Percentiles rank a stretch among this genome's conserved stretches.
These are phyloP conservation scores for Dictyostelium brefeldianum DNA, from an alignment of 78 protist genomes.

Conservation along the genomic window DNA sequence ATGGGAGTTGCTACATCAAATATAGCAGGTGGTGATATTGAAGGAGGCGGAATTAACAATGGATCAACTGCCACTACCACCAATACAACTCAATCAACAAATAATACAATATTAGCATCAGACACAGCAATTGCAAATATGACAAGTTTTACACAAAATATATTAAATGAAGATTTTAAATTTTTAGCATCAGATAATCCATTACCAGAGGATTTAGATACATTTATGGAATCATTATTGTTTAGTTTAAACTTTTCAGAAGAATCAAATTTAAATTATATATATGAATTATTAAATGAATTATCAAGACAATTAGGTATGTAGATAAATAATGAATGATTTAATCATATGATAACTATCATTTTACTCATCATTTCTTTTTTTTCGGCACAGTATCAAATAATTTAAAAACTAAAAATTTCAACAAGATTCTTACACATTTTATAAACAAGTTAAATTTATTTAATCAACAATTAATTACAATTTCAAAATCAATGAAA, in stretches of 20 bases:
- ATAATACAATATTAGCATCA: neutral
- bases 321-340: neutral
- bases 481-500: conserved; percentile 14
- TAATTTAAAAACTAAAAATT: conserved; percentile 50
- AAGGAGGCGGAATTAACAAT: neutral
- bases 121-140: conserved; percentile 34
- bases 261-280: conserved; percentile 48
- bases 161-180: conserved; percentile 34
- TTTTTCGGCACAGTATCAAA: neutral
- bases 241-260: conserved; percentile 72
- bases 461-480: conserved; percentile 18
- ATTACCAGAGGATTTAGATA: conserved; percentile 45
- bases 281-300: conserved; percentile 19
- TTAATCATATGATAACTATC: no score
- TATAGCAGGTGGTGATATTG: neutral
- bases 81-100: neutral
- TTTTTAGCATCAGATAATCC: conserved; percentile 21
- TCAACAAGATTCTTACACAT: conserved; percentile 51
- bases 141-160: neutral
- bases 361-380: neutral
- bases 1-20: conserved; percentile 16
- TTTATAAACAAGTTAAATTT: conserved; percentile 50
- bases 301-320: conserved; percentile 57
- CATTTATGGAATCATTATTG: conserved; percentile 59
- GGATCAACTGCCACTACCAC: neutral